Percentiles rank a stretch among this genome's conserved stretches.
These are phyloP conservation scores for Pestalotiopsis sp. DNA, from an alignment of 2,329 filamentous ascomycete species.

Conservation along the genomic window DNA sequence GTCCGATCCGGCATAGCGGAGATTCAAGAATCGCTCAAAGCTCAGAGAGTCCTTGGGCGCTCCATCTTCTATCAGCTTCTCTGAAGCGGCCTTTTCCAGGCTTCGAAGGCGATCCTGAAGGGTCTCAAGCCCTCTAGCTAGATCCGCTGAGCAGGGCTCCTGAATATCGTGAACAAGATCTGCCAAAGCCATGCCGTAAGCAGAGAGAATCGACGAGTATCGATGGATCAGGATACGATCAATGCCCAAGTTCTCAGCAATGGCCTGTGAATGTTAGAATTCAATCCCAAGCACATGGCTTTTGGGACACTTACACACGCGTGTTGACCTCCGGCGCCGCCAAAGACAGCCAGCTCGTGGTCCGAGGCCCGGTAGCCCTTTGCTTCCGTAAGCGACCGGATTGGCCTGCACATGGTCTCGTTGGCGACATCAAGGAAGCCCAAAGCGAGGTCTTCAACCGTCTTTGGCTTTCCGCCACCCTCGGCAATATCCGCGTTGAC, in stretches of 20 bases:
- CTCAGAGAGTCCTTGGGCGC: slow-evolving; percentile 17
- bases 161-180: slow-evolving; percentile 14
- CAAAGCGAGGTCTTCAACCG: slow-evolving; percentile 50
- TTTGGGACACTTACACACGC: slow-evolving; percentile 26
- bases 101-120: neutral
- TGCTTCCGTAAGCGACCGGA: slow-evolving; percentile 64
- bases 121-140: neutral
- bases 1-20: slow-evolving; percentile 18
- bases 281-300: neutral
- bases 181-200: slow-evolving; percentile 41
- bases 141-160: neutral
- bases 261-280: slow-evolving; percentile 17
- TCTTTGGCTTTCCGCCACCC: slow-evolving; percentile 18
- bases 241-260: slow-evolving; percentile 41
- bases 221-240: slow-evolving; percentile 41
- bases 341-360: slow-evolving; percentile 47
- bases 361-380: slow-evolving; percentile 31
- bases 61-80: slow-evolving; percentile 14
- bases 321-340: slow-evolving; percentile 65
- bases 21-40: slow-evolving; percentile 20
- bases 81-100: neutral
- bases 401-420: slow-evolving; percentile 74
- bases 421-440: slow-evolving; percentile 77
- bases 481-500: slow-evolving; percentile 37
- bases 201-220: slow-evolving; percentile 34